Base-by-base conservation (phyloP, 345 rosid genomes). In the Eucalyptus tenuipes region DNA sequence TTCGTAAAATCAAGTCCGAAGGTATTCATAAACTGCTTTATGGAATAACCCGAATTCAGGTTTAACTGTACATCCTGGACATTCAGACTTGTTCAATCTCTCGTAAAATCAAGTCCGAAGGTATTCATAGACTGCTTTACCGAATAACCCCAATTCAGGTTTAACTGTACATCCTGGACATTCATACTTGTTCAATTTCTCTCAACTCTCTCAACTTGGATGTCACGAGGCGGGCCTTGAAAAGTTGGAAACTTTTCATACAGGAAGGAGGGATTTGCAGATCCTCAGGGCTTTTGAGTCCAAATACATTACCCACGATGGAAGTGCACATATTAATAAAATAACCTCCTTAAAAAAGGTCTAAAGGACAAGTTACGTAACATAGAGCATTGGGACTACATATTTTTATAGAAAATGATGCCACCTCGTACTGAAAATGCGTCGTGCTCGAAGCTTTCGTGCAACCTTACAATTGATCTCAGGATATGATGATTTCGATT, bases 341-440 rank as follows among this genome's bases (percentile, higher is more conserved):
- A 64, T 7, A 29, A 64, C 71, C 33, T 64, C 17, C 33, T 64
- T 64, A 15, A 64, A 29, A 64, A 64, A 29, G 18, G 71, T 64
- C 7, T 59, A 7, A 1, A 52, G 57, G 57, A 52, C 25, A 52
- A 52, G 10, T 49, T 52, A 20, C 57, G 9, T 52, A 52, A 8
- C 57, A 20, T 3, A 20, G 10, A 52, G 25, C 57, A 20, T 3
- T 2, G 57, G 57, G 5, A 18, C 57, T 52, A 0, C 0, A 52
- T 52, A 55, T 55, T 55, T 55, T 55, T 5, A 71, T 17, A 18
- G 42, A 33, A 71, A 17, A 37, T 17, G 81, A 71, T 71, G 7
- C 7, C 44, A 33, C 81, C 24, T 17, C 1, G 25, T 17, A 33
- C 27, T 3, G 81, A 37, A 75, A 37, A 40, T 18, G 45, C 82